Conservation (phyloP, 1,284 basidiomycete genomes). For the Anthracocystis walkeri region DNA sequence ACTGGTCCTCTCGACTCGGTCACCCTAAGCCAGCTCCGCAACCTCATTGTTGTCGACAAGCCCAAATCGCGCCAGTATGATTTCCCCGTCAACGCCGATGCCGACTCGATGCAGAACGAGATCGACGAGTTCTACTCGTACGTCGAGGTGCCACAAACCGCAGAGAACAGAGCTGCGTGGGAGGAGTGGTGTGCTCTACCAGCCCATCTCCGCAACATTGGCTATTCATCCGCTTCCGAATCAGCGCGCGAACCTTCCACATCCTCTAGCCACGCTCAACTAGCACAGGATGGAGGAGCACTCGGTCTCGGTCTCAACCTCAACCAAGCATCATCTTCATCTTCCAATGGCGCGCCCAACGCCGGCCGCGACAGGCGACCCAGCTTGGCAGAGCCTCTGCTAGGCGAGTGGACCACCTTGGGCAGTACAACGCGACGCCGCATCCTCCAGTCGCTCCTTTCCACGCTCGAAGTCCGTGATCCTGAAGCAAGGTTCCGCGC, state of each 20-base stretch:
- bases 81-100: constrained; percentile 74
- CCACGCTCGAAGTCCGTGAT: constrained; percentile 62
- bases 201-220: constrained; percentile 31
- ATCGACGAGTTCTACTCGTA: constrained; percentile 99
- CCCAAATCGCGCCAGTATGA: constrained; percentile 54
- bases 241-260: constrained; percentile 14
- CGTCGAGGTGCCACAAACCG: constrained; percentile 90
- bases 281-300: constrained; percentile 27
- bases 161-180: constrained; percentile 88
- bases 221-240: constrained; percentile 31
- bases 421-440: constrained; percentile 54
- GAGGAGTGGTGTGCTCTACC: constrained; percentile 73
- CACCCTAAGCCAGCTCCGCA: constrained; percentile 55
- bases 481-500: constrained; percentile 56
- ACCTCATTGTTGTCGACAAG: constrained; percentile 50
- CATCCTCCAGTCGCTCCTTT: constrained; percentile 58
- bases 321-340: constrained; percentile 8
- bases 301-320: constrained; percentile 55
- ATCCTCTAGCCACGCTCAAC: constrained; percentile 8
- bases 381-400: constrained; percentile 31
- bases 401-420: constrained; percentile 61
- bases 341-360: not conserved
- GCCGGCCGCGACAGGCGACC: constrained; percentile 20
- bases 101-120: constrained; percentile 93
- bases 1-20: constrained; percentile 54